Evolutionary conservation across 2,329 filamentous ascomycete species (phyloP), one percentile per base, ranked within the genome.

Genomic region (Biscogniauxia marginata): DNA sequence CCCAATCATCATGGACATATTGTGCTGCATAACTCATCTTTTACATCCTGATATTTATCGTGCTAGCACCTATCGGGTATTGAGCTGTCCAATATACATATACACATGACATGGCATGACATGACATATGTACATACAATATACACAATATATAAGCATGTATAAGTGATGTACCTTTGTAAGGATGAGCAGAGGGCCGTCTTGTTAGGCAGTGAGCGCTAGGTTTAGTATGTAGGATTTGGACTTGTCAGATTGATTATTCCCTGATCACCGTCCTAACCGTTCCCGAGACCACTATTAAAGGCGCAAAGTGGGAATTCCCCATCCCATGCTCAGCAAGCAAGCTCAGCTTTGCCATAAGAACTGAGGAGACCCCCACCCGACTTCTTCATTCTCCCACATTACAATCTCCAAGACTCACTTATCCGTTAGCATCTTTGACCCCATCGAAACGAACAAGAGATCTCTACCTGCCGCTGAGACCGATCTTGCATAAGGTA

Each of bases 341-440:
- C n/a, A n/a, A n/a, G n/a, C 45, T 43, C 22, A 39, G 19, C 34
- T 34, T 43, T 21, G 24, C 34, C 45, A 48, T 57, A 54, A 53
- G 52, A 57, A 54, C 24, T 47, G n/a, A 52, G 9, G 48, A 51
- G 48, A 62, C 62, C 62, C 62, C 62, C 62, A 64, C 62, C 50
- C 52, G 54, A 39, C 39, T 13, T 49, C 46, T 46, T 24, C 52
- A 48, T 54, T 24, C 56, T 64, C 62, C 62, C 62, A 62, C 62
- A 57, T 52, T 9, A 20, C 30, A 16, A 20, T 20, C 43, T 45
- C 23, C 25, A 39, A 18, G 7, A 34, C 23, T 25, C 23, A 18
- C 18, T 19, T 43, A 22, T 56, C 20, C 55, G 55, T 59, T 58
- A 53, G 56, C 54, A 55, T 34, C 58, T 51, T 22, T 54, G 30